These are phyloP conservation scores for Blattamonas nauphoetae DNA, from an alignment of 78 protist genomes.

Conservation along the genomic window DNA sequence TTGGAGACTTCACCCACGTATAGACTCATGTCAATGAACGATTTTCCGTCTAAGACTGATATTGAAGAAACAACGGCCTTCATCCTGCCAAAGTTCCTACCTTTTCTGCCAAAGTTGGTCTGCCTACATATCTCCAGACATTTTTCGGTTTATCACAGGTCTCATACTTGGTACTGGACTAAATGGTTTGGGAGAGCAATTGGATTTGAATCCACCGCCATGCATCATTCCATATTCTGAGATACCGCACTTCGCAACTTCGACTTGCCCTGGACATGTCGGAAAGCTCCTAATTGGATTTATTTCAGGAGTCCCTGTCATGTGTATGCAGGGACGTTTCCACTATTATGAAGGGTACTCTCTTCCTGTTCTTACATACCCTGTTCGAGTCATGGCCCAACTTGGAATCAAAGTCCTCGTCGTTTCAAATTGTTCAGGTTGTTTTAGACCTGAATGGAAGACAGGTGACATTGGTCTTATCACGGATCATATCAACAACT, in stretches of 20 bases:
- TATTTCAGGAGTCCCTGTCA: neutral
- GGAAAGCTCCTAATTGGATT: neutral
- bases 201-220: neutral
- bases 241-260: neutral
- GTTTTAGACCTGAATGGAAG: no score
- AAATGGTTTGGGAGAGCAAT: neutral
- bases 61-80: no score
- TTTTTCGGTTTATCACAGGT: no score
- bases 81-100: no score
- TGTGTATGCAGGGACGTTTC: slow-evolving; percentile 13
- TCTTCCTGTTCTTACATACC: neutral
- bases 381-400: neutral
- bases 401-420: neutral
- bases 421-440: neutral
- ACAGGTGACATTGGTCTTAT: neutral
- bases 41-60: no score
- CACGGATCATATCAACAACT: neutral
- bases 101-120: no score
- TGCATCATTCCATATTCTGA: neutral
- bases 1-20: no score
- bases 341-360: slow-evolving; percentile 6
- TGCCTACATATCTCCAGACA: no score
- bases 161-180: neutral
- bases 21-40: no score
- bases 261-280: neutral